Evolutionary conservation across 176 grass and related monocot species (phyloP), one percentile per base, ranked within the genome.

Genomic region (Microstegium vimineum): DNA sequence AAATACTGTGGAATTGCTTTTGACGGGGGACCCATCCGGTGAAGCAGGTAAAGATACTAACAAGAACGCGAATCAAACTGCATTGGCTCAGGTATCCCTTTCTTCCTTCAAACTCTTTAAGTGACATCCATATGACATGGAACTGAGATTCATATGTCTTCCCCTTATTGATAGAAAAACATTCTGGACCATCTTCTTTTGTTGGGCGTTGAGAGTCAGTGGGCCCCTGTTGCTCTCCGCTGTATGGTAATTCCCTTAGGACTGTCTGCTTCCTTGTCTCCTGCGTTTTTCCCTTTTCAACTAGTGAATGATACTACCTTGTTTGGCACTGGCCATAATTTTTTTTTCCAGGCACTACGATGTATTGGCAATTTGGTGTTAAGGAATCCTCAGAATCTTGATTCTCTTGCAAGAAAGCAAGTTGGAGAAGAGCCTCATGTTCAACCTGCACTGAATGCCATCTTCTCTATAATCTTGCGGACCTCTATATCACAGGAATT

Each of bases 381-480:
- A 78, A 90, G 87, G 92, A 92, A 95, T 90, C 87, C 91, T 91
- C 87, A 87, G 45, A 99, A 99, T 89, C 93, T 95, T 47, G 91
- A 90, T 76, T 71, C 79, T 82, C 84, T 95, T 74, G 89, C 87
- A 28, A 95, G 28, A 67, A 99, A 93, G 80, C 87, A 92, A 92
- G 93, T 95, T 62, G 96, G 96, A 87, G 96, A 99, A 88, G 93
- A 94, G 23, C 90, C 93, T 81, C 93, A 95, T 87, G 76, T 99
- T 80, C 89, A 95, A 22, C 85, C 91, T 83, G 96, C 91, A 64
- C 64, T 99, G 47, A 99, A 90, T 93, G 91, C 87, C n/a, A 90
- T 93, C 77, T 93, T 99, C 57, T 85, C 84, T 67, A 90, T 99
- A 81, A 86, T 90, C 75, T 80, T 94, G 87, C 91, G 89, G 69